Evolutionary conservation across 805 yeast genomes (phyloP).

Genomic region (Yarrowia alimentaria): DNA sequence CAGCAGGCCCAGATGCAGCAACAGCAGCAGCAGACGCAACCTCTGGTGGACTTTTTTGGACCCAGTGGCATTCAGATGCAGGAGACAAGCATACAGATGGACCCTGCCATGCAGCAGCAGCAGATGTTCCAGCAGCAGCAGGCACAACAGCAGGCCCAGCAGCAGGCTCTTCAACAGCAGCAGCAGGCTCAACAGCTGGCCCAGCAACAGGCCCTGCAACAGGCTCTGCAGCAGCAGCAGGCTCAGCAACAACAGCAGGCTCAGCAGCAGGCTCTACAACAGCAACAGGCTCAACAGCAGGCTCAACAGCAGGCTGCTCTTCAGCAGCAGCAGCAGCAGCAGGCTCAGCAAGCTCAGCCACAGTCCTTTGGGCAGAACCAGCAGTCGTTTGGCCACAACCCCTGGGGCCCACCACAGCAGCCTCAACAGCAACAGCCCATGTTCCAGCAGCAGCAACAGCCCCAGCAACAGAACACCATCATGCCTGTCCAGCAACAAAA

Average conservation of each 20-base stretch:
- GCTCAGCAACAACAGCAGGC: conserved; percentile 31
- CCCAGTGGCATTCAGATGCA: conserved; percentile 27
- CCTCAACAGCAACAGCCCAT: conserved; percentile 32
- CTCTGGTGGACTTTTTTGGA: conserved; percentile 29
- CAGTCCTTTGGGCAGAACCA: too few species aligned
- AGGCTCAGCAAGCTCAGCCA: too few species aligned
- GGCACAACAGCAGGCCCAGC: conserved; percentile 32
- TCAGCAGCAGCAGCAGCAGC: conserved; percentile 31
- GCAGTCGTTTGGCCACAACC: conserved; percentile 29
- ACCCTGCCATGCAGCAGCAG: conserved; percentile 33
- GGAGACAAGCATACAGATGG: conserved; percentile 32
- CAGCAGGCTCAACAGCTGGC: conserved; percentile 32
- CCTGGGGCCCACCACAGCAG: conserved; percentile 29
- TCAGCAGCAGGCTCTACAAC: conserved; percentile 31
- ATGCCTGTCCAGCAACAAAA: conserved; percentile 6
- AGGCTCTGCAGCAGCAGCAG: conserved; percentile 31
- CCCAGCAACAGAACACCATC: conserved; percentile 1
- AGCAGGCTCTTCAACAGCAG: conserved; percentile 18
- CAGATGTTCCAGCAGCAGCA: conserved; percentile 30
- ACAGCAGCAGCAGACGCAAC: conserved; percentile 35
- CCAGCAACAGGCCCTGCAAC: conserved; percentile 34
- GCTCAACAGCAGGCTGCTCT: conserved; percentile 31
- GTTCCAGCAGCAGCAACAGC: conserved; percentile 11
- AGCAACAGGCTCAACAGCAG: conserved; percentile 30
- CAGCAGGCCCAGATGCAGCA: conserved; percentile 30